Evolutionary conservation across 2,329 filamentous ascomycete species (phyloP).

Genomic region (Clarireedia hainanense): DNA sequence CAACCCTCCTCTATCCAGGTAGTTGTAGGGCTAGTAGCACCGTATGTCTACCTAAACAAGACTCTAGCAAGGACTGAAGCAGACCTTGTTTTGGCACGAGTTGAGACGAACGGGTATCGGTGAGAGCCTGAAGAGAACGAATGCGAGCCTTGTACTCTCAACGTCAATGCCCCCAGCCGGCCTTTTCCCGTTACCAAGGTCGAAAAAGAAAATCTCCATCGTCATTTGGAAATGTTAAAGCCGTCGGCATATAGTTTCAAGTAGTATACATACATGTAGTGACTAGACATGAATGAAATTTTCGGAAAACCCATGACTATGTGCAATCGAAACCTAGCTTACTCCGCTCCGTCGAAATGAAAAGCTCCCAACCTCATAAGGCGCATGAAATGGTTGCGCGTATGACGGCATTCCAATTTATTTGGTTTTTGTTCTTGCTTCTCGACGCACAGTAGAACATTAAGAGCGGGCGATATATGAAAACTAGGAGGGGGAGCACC

Average conservation of each 20-base stretch:
- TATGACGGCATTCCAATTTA: conserved; percentile 17
- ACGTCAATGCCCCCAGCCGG: background rate
- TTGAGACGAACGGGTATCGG: conserved; percentile 4
- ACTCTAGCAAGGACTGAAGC: background rate
- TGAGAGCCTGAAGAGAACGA: background rate
- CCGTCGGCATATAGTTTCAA: too few relatives aligned
- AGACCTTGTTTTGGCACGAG: conserved; percentile 19
- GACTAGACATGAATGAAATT: too few relatives aligned
- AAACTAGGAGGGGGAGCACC: too few relatives aligned
- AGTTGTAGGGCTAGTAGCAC: background rate
- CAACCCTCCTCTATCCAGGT: background rate
- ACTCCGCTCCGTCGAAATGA: too few relatives aligned
- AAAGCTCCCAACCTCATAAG: background rate
- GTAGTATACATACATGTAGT: too few relatives aligned
- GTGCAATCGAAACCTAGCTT: too few relatives aligned
- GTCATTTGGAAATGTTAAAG: too few relatives aligned
- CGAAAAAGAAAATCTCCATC: background rate
- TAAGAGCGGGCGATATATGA: background rate
- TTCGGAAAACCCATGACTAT: too few relatives aligned
- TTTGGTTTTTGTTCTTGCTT: background rate
- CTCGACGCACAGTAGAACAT: background rate
- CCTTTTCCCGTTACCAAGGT: background rate
- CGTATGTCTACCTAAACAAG: background rate
- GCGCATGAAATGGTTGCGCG: conserved; percentile 17
- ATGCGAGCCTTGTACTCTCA: too few relatives aligned